Evolutionary conservation across 805 yeast genomes (phyloP).

Genomic region (Lachancea meyersii): DNA sequence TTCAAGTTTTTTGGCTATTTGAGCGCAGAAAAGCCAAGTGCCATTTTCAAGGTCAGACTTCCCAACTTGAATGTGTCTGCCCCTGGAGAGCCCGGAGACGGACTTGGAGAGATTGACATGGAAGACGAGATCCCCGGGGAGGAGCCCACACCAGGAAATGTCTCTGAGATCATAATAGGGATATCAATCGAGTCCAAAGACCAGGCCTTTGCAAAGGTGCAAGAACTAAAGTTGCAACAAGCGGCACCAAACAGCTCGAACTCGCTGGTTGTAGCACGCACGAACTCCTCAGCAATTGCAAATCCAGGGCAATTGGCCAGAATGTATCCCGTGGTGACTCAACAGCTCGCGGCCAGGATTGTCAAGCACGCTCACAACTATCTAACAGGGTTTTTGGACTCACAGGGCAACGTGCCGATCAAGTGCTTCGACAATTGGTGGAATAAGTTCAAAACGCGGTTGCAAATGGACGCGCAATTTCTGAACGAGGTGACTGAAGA

Average conservation of each 20-base stretch:
- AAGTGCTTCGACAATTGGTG: slow-evolving; percentile 92
- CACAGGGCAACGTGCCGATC: slow-evolving; percentile 75
- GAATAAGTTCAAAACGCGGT: slow-evolving; percentile 74
- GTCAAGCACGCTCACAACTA: slow-evolving; percentile 90
- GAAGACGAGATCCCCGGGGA: slow-evolving; percentile 34
- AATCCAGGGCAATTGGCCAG: slow-evolving; percentile 30
- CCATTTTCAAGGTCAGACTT: slow-evolving; percentile 73
- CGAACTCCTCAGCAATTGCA: slow-evolving; percentile 18
- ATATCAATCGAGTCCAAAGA: slow-evolving; percentile 80
- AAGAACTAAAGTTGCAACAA: slow-evolving; percentile 34
- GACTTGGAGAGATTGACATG: slow-evolving; percentile 52
- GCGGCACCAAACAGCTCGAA: slow-evolving; percentile 12
- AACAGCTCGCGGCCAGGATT: slow-evolving; percentile 74
- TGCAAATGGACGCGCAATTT: slow-evolving; percentile 78
- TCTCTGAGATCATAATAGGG: slow-evolving; percentile 52
- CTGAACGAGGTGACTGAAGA: slow-evolving; percentile 44
- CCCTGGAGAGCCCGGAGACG: slow-evolving; percentile 23
- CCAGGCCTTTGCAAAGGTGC: slow-evolving; percentile 56
- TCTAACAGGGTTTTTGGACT: slow-evolving; percentile 79
- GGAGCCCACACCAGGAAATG: slow-evolving; percentile 33
- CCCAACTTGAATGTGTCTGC: slow-evolving; percentile 16
- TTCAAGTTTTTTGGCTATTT: slow-evolving; percentile 64
- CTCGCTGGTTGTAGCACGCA: slow-evolving; percentile 28
- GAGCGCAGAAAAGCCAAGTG: slow-evolving; percentile 70
- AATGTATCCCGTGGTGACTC: slow-evolving; percentile 41